phyloP scores from a whole-genome alignment of 2,329 filamentous ascomycete species.

The Colletotrichum sp. region DNA sequence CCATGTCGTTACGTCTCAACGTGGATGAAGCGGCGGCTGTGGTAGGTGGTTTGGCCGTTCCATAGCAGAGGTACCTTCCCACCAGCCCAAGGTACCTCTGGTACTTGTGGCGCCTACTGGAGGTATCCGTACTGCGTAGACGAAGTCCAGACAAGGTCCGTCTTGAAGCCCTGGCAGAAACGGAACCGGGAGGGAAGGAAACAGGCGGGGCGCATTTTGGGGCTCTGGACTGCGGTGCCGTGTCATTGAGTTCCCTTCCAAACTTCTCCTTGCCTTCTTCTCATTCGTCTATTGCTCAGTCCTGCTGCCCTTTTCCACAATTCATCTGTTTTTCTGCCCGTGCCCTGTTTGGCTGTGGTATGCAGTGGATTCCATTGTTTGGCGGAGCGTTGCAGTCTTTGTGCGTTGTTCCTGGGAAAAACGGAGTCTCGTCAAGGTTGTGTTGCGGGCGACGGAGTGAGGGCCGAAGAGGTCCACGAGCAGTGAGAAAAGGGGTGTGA shows the following conservation, averaged over 20 bases:
- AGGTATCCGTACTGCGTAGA: background rate
- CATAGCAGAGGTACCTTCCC: background rate
- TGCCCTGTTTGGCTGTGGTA: background rate
- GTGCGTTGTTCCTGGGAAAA: background rate
- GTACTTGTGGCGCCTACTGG: background rate
- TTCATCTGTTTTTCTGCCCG: background rate
- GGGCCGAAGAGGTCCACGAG: conserved; percentile 7
- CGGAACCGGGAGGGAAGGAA: conserved; percentile 7
- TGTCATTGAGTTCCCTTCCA: background rate
- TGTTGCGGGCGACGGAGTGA: background rate
- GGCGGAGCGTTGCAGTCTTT: background rate
- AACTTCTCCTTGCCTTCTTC: background rate
- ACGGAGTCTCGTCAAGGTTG: background rate
- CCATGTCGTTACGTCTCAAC: conserved; percentile 7
- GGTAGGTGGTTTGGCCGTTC: background rate
- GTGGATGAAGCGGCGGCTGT: conserved; percentile 2
- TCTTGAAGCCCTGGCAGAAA: background rate
- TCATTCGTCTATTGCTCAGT: background rate
- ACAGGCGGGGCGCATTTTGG: background rate
- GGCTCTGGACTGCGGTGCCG: background rate
- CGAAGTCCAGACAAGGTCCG: background rate
- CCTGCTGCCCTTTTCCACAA: conserved; percentile 1
- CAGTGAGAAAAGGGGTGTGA: background rate
- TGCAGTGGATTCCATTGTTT: background rate
- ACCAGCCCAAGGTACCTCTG: background rate